Evolutionary conservation across 257 asterid species (phyloP).

Genomic region (Oldenlandia corymbosa): DNA sequence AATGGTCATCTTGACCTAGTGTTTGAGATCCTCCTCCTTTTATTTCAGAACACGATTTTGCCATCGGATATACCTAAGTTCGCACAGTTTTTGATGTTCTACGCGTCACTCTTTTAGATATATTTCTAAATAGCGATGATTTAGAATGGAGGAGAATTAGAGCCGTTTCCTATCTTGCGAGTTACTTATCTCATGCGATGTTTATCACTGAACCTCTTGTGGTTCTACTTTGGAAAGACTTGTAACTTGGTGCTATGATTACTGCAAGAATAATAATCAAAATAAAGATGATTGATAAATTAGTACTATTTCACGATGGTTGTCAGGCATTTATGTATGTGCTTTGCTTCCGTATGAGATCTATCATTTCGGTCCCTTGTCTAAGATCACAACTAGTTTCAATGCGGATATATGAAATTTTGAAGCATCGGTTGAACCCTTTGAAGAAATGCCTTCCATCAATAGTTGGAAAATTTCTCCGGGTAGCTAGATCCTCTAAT

Average conservation of each 20-base stretch:
- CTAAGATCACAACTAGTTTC: constrained; percentile 48
- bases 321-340: constrained; percentile 96
- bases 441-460: constrained; percentile 88
- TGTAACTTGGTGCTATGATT: constrained; percentile 65
- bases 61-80: constrained; percentile 84
- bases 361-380: constrained; percentile 55
- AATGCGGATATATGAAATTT: constrained; percentile 55
- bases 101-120: constrained; percentile 49
- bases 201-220: constrained; percentile 52
- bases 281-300: constrained; percentile 22
- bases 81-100: constrained; percentile 92
- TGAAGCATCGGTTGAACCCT: constrained; percentile 60
- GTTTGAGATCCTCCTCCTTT: constrained; percentile 72
- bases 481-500: constrained; percentile 42
- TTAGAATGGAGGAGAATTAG: constrained; percentile 99
- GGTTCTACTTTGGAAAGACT: constrained; percentile 57
- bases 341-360: constrained; percentile 84
- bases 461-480: constrained; percentile 74
- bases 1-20: constrained; percentile 61
- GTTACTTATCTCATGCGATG: constrained; percentile 85
- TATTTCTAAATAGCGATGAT: constrained; percentile 46
- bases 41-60: constrained; percentile 78
- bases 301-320: constrained; percentile 79
- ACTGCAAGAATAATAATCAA: constrained; percentile 51
- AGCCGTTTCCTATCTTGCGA: constrained; percentile 90